These are phyloP conservation scores for Colletotrichum noveboracense DNA, from an alignment of 2,329 filamentous ascomycete genomes.

Conservation along the genomic window DNA sequence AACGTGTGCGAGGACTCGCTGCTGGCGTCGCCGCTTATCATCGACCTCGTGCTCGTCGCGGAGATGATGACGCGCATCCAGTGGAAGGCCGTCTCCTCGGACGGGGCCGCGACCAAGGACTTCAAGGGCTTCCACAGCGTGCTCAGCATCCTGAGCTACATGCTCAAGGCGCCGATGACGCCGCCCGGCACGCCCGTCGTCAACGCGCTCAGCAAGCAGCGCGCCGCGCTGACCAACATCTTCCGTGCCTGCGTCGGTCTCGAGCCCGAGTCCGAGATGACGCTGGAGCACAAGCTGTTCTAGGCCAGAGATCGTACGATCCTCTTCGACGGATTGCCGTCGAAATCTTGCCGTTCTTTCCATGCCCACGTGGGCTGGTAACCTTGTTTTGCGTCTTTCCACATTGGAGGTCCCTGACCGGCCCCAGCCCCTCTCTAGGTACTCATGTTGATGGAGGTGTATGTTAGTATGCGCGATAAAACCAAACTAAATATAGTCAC, in stretches of 20 bases:
- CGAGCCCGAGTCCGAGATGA: conserved; percentile 98
- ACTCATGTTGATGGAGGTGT: neutral
- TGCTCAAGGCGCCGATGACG: conserved; percentile 95
- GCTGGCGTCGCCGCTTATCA: conserved; percentile 93
- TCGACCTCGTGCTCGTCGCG: conserved; percentile 89
- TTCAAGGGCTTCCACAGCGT: conserved; percentile 97
- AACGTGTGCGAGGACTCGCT: conserved; percentile 99
- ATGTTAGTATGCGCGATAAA: neutral
- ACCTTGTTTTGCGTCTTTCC: neutral
- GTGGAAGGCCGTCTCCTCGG: conserved; percentile 73
- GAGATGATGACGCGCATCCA: conserved; percentile 99
- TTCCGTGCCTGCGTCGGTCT: conserved; percentile 97
- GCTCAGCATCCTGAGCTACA: conserved; percentile 96
- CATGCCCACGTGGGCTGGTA: neutral
- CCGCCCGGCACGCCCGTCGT: conserved; percentile 94
- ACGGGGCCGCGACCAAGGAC: conserved; percentile 61
- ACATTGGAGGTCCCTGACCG: neutral
- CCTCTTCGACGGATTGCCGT: neutral
- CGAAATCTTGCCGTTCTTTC: neutral
- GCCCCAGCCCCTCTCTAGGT: neutral
- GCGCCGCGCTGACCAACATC: conserved; percentile 93
- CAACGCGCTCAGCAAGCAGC: conserved; percentile 96
- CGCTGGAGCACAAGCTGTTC: conserved; percentile 97
- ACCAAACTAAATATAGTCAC: conserved; percentile 2
- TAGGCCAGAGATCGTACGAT: conserved; percentile 39